Percentiles rank a stretch among this genome's conserved stretches.
Conservation (phyloP, 2,329 filamentous ascomycete genomes). For the Pyrenochaeta sp. region DNA sequence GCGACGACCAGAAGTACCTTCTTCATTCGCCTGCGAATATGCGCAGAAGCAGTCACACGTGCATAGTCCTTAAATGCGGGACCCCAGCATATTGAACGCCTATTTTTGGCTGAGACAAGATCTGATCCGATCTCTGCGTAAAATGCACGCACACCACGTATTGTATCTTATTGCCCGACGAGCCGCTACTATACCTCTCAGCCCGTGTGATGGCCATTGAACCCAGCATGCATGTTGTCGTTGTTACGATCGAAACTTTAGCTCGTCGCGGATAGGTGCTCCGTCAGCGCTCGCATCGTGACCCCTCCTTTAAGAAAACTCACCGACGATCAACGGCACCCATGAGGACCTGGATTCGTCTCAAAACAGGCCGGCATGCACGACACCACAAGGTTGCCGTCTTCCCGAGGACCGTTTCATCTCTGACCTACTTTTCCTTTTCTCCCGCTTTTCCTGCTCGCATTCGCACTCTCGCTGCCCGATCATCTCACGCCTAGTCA, state of each 20-base stretch:
- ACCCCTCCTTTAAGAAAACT: slow-evolving; percentile 24
- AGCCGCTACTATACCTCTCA: slow-evolving; percentile 26
- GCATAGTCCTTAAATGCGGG: slow-evolving; percentile 22
- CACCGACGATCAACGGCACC: slow-evolving; percentile 15
- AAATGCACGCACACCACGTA: slow-evolving; percentile 15
- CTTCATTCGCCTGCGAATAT: slow-evolving; percentile 20
- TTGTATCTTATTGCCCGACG: slow-evolving; percentile 21
- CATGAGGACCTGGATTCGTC: slow-evolving; percentile 22
- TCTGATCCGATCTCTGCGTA: slow-evolving; percentile 29
- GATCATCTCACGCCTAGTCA: slow-evolving; percentile 18
- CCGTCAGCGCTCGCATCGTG: slow-evolving; percentile 20
- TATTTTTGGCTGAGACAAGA: slow-evolving; percentile 34
- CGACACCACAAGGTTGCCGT: slow-evolving; percentile 21
- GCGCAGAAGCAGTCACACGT: slow-evolving; percentile 26
- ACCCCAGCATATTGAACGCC: slow-evolving; percentile 23
- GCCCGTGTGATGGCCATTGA: slow-evolving; percentile 24
- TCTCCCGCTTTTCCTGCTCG: slow-evolving; percentile 27
- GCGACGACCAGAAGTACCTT: slow-evolving; percentile 17
- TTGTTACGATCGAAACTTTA: slow-evolving; percentile 16
- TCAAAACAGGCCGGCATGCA: slow-evolving; percentile 27
- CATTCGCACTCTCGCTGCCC: slow-evolving; percentile 21
- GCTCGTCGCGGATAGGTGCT: slow-evolving; percentile 17
- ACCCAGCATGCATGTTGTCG: slow-evolving; percentile 12
- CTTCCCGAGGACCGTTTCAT: slow-evolving; percentile 27
- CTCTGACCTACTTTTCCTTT: slow-evolving; percentile 14